These are phyloP conservation scores for Heterobasidion occidentale DNA, from an alignment of 1,284 basidiomycete species.

Conservation along the genomic window DNA sequence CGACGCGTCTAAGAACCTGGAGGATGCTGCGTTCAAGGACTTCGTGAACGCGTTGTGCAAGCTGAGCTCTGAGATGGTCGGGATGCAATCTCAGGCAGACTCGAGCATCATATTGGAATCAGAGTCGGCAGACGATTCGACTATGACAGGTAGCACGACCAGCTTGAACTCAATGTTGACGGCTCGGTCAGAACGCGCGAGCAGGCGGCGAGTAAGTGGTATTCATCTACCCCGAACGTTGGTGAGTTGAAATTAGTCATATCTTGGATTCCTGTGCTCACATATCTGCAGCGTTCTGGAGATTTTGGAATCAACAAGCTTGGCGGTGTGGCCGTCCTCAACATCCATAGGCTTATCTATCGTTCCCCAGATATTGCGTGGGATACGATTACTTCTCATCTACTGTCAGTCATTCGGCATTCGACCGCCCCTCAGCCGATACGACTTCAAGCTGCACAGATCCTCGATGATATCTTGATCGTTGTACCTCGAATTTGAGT, in stretches of 20 bases:
- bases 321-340: conserved; percentile 72
- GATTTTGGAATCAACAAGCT: conserved; percentile 87
- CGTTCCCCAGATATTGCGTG: conserved; percentile 79
- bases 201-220: conserved; percentile 75
- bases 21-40: no score
- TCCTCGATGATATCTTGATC: no score
- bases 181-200: conserved; percentile 35
- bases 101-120: no score
- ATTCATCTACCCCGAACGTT: conserved; percentile 73
- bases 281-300: conserved; percentile 49
- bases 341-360: conserved; percentile 81
- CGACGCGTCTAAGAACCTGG: no score
- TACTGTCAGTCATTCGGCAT: conserved; percentile 69
- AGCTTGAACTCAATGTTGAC: conserved; percentile 26
- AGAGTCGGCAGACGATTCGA: conserved; percentile 35
- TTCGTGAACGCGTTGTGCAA: no score
- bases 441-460: no score
- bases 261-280: not conserved
- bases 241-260: conserved; percentile 33
- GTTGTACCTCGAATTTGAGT: no score
- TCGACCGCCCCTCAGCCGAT: conserved; percentile 70
- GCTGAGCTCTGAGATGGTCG: no score
- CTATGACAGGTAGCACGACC: conserved; percentile 14
- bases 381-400: conserved; percentile 72
- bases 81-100: no score